Evolutionary conservation across 768 basidiomycete genomes (phyloP), one percentile per base, ranked within the genome.

Genomic region (Lactarius vividus): DNA sequence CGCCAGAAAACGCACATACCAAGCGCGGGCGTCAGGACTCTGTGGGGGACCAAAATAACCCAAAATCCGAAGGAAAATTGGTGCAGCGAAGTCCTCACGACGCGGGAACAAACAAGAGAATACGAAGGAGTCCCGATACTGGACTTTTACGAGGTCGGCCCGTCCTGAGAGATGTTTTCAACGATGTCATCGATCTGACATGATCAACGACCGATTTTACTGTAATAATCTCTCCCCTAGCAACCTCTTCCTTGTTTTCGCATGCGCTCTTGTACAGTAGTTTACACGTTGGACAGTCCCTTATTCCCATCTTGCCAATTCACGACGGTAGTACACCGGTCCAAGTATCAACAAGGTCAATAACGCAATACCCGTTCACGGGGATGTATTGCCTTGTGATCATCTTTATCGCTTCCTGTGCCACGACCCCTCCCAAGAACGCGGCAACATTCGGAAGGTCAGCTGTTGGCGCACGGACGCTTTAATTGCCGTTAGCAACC

Each of bases 331-430:
- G 76, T 31, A 79, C 70, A 15, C 88, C 89, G 6, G 91, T 91
- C 87, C 85, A 88, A 23, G 86, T 87, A 59, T 89, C 89, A 33
- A 93, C 82, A 67, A 97, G 82, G 77, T 98, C 95, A 57, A 96
- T 79, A 28, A 93, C 82, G 71, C 90, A 92, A 69, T 88, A 89
- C 16, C 93, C 92, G 67, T 89, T 85, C 68, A 96, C 83, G 9
- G 97, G 96, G 16, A 96, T 83, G 74, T 99, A 99, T 76, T 99
- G 97, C 72, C 86, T 88, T 64, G 96, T 99, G 72, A 96, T 89
- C 78, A 98, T 83, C 83, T 99, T 98, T 82, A 98, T 98, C 7
- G 88, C 87, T 74, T 99, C 97, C 71, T 99, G 97, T 29, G 96
- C 94, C 23, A 98, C 89, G 40, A 98, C 76, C 2, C 97, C 97